Evolutionary conservation across 352 stramenopile genomes (phyloP), one percentile per base, ranked within the genome.

Genomic region (Phytophthora citrophthora): DNA sequence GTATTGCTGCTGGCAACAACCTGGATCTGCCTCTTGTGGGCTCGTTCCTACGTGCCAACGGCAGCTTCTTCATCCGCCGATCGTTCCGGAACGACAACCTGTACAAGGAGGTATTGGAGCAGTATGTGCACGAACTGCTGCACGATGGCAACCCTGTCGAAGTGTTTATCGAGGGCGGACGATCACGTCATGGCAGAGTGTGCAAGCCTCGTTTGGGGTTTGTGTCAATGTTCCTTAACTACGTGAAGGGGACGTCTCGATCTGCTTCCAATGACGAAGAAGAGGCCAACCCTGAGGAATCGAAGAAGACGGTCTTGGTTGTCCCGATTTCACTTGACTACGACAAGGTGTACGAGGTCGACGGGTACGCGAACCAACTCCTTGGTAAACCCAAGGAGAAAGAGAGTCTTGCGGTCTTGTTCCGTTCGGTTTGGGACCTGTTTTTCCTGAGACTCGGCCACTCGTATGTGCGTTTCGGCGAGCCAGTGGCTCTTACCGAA

Each of bases 1-100:
- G 87, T 26, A 97, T 96, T 61, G 88, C 87, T 0, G 88, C 89
- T 0, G 90, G 90, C 2, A 93, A 96, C 76, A 97, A 97, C 70
- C 58, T 97, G 31, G 86, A 96, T 48, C 51, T 97, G 16, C 87
- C 87, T 0, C 23, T 96, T 24, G 71, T 97, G 24, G 89, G 90
- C 5, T 75, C 75, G 1, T 93, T 96, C 41, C 70, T 97, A 53
- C 88, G 84, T 4, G 81, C 86, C 11, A 93, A 90, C 45, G 90
- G 90, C 54, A 94, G 86, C 54, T 97, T 97, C 58, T 97, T 97
- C 71, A 96, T 97, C 55, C 87, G 88, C 8, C 84, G 90, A 0
- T 93, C 81, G 12, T 95, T 95, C 57, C 68, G 67, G 1, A 68
- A 88, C 45, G 86, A 95, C 45, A 54, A 61, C 38, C 59, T 94